A percentile compares a stretch with the other conserved stretches of the same genome.
These are phyloP conservation scores for Crithidia thermophila DNA, from an alignment of 208 protist species.

Conservation along the genomic window DNA sequence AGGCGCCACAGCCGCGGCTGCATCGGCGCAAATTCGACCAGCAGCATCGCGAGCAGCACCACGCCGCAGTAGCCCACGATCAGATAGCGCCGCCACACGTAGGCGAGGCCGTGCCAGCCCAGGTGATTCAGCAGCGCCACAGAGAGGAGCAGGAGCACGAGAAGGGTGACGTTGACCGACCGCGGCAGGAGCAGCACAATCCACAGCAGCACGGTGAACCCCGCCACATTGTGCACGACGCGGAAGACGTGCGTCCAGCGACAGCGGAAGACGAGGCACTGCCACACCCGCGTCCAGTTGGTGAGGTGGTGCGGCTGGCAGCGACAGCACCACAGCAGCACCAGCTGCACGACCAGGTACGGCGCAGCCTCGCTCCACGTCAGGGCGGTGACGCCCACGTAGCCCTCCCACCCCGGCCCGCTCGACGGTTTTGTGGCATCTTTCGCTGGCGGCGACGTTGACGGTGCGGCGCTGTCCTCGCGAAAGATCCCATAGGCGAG, in stretches of 20 bases:
- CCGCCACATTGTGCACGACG: slow-evolving; percentile 12
- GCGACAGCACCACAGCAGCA: slow-evolving; percentile 32
- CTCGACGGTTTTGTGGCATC: background rate
- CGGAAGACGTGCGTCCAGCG: slow-evolving; percentile 18
- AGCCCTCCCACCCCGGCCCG: background rate
- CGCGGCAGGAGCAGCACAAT: slow-evolving; percentile 27
- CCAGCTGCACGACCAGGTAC: slow-evolving; percentile 27
- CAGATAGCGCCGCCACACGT: slow-evolving; percentile 30
- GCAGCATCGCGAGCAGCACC: slow-evolving; percentile 32
- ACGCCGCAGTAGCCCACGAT: slow-evolving; percentile 35
- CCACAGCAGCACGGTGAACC: slow-evolving; percentile 24
- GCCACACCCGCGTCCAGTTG: slow-evolving; percentile 15
- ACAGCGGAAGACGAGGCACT: slow-evolving; percentile 31
- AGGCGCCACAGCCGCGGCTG: slow-evolving; percentile 19
- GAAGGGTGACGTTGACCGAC: slow-evolving; percentile 22
- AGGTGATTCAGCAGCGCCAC: slow-evolving; percentile 22
- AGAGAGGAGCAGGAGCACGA: slow-evolving; percentile 28
- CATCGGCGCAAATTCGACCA: slow-evolving; percentile 23
- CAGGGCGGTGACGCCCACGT: background rate
- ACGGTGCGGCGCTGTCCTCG: background rate
- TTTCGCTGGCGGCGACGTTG: background rate
- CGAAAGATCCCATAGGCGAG: slow-evolving; percentile 12
- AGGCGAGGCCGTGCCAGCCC: slow-evolving; percentile 17
- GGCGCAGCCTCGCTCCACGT: slow-evolving; percentile 10
- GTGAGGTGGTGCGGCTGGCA: slow-evolving; percentile 17